phyloP scores from a whole-genome alignment of 2,329 filamentous ascomycete genomes.

The Pseudopithomyces maydicus region DNA sequence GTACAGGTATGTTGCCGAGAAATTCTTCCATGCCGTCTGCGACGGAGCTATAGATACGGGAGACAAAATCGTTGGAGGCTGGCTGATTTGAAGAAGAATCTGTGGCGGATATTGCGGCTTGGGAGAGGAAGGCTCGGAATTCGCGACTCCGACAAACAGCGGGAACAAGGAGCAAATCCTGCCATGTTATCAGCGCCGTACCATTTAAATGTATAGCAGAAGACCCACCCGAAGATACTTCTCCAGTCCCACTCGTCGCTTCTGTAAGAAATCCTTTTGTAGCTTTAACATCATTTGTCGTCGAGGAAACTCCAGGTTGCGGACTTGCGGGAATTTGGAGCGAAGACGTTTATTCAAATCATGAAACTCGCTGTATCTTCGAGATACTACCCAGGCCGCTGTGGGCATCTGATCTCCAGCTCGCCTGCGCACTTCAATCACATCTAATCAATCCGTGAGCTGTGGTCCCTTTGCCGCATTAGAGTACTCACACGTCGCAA shows the following conservation, averaged over 20 bases:
- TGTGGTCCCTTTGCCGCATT: neutral
- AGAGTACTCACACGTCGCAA: slow-evolving; percentile 70
- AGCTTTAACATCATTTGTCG: slow-evolving; percentile 94
- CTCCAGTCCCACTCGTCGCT: slow-evolving; percentile 81
- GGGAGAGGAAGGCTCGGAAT: slow-evolving; percentile 88
- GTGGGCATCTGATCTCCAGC: slow-evolving; percentile 95
- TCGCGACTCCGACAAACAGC: slow-evolving; percentile 95
- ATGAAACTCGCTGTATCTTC: slow-evolving; percentile 95
- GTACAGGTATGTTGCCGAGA: slow-evolving; percentile 89
- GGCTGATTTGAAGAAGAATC: slow-evolving; percentile 67
- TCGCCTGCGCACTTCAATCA: slow-evolving; percentile 87
- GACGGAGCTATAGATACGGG: slow-evolving; percentile 93
- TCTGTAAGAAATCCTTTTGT: slow-evolving; percentile 93
- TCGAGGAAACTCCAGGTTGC: slow-evolving; percentile 88
- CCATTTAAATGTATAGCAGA: neutral
- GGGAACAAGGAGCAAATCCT: slow-evolving; percentile 80
- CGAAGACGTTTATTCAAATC: slow-evolving; percentile 91
- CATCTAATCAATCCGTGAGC: slow-evolving; percentile 54
- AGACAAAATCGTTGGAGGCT: slow-evolving; percentile 78
- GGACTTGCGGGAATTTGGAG: slow-evolving; percentile 82
- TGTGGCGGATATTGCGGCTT: slow-evolving; percentile 75
- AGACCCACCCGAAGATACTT: slow-evolving; percentile 66
- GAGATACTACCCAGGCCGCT: slow-evolving; percentile 91
- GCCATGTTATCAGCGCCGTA: neutral
- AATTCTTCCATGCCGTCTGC: slow-evolving; percentile 99